A percentile compares a stretch with the other conserved stretches of the same genome.
phyloP scores from a whole-genome alignment of 148 eudicot genomes.

The Heliosperma pusillum region DNA sequence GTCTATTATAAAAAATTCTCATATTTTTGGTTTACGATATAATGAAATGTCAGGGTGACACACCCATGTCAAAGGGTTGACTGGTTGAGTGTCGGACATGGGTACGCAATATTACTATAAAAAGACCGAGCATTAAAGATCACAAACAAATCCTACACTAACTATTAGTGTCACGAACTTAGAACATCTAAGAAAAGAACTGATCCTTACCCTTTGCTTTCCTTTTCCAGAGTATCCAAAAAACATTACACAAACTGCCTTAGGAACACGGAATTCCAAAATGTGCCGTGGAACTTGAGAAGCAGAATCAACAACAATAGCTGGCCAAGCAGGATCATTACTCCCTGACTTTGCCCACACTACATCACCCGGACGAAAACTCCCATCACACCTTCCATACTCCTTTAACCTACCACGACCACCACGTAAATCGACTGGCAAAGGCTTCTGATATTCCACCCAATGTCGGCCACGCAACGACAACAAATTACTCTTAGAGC shows the following conservation, averaged over 20 bases:
- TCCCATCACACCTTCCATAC: constrained; percentile 25
- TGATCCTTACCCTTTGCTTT: constrained; percentile 67
- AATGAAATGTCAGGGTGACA: too few species aligned
- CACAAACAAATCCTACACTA: constrained; percentile 23
- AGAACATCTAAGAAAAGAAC: constrained; percentile 15
- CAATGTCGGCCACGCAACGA: constrained; percentile 38
- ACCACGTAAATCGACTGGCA: constrained; percentile 25
- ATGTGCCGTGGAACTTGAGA: constrained; percentile 78
- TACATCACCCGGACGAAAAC: constrained; percentile 65
- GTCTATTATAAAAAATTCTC: too few species aligned
- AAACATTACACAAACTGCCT: constrained; percentile 82
- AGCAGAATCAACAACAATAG: constrained; percentile 74
- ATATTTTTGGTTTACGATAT: too few species aligned
- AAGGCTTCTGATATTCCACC: constrained; percentile 32
- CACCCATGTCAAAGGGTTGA: too few species aligned
- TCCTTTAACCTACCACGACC: constrained; percentile 27
- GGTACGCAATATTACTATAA: too few species aligned
- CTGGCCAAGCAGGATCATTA: constrained; percentile 93
- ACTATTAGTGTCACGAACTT: constrained; percentile 8
- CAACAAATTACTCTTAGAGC: constrained; percentile 33
- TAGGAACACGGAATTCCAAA: constrained; percentile 52
- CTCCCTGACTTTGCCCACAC: constrained; percentile 86
- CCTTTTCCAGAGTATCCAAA: constrained; percentile 85
- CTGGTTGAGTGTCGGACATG: too few species aligned
- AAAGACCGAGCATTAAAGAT: not conserved